Conservation (phyloP, 768 basidiomycete species). For the Termitomyces sp. region DNA sequence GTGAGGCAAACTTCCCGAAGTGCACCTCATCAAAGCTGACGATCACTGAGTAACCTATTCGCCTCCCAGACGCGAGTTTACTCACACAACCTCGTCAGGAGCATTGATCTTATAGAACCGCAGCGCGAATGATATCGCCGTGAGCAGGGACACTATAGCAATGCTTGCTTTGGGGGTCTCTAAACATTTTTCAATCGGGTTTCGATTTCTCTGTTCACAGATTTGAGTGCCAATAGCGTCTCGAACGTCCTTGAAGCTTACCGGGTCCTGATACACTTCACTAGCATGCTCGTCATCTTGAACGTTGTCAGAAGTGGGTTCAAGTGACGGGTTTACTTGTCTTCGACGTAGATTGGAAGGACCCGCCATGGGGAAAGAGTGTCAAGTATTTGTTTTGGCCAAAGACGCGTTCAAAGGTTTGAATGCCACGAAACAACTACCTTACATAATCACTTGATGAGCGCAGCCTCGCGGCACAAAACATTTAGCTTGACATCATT, state of each 20-base stretch:
- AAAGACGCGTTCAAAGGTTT: slow-evolving; percentile 3
- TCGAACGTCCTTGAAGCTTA: slow-evolving; percentile 21
- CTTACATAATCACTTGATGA: slow-evolving; percentile 7
- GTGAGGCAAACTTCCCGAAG: slow-evolving; percentile 96
- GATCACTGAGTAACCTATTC: background rate
- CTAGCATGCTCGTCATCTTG: slow-evolving; percentile 50
- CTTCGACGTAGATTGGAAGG: slow-evolving; percentile 14
- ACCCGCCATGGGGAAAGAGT: slow-evolving; percentile 15
- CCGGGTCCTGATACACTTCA: slow-evolving; percentile 43
- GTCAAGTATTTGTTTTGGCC: background rate
- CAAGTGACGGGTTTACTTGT: background rate
- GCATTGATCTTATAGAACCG: slow-evolving; percentile 94
- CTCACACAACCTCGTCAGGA: slow-evolving; percentile 92
- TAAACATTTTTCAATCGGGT: slow-evolving; percentile 53
- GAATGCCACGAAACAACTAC: slow-evolving; percentile 13
- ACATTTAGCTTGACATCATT: background rate
- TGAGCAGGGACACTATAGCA: slow-evolving; percentile 56
- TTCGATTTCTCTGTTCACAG: slow-evolving; percentile 42
- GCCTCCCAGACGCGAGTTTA: slow-evolving; percentile 10
- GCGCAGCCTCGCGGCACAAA: background rate
- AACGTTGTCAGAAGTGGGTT: slow-evolving; percentile 24
- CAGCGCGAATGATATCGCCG: slow-evolving; percentile 71
- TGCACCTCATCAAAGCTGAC: slow-evolving; percentile 94
- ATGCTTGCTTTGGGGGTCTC: slow-evolving; percentile 61
- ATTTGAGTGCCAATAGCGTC: slow-evolving; percentile 4